Base-by-base conservation (phyloP, 1,139 yeast species). In the Arxiozyma bovina region DNA sequence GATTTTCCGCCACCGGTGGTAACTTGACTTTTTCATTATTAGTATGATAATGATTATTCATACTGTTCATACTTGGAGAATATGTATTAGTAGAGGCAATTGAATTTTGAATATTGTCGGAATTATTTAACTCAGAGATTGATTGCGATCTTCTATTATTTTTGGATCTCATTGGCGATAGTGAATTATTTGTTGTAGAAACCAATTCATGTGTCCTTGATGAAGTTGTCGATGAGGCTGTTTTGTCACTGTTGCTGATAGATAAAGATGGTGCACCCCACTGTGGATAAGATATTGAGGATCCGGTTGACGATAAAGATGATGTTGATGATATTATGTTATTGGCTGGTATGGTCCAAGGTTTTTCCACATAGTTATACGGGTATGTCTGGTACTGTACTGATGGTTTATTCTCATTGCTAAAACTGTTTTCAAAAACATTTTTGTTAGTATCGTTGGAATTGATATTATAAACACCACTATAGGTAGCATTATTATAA, bases 1-100 rank as follows among this genome's bases (percentile, higher is more conserved):
- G 47, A 18, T 44, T 50, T 38, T 44, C 42, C 8, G 43, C 27
- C 2, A 50, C 48, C 7, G 52, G 52, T 23, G 52, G 52, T 44
- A 50, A 40, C 23, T 18, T 44, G 11, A 44, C 18, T n/a, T 23
- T 22, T 15, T 38, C 22, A 5, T 40, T 40, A 41, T 50, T 45
- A 25, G 18, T 43, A 21, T 22, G 40, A 7, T 23, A 12, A 45
- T 34, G 40, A 34, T 15, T 15, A 34, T 15, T 34, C n/a, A 34
- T 15, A 34, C n/a, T 9, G 6, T 42, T 46, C 1, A 46, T 21
- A 46, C 30, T 46, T n/a, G 49, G 38, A 20, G 49, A 38, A 38
- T 46, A 27, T 5, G 30, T 46, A 9, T 41, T 46, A n/a, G 34
- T 30, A 21, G 43, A 41, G 38, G 25, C 42, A 22, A 46, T n/a